Percentiles rank a stretch among this genome's conserved stretches.
These are phyloP conservation scores for Candida argentea DNA, from an alignment of 805 yeast species.

Conservation along the genomic window DNA sequence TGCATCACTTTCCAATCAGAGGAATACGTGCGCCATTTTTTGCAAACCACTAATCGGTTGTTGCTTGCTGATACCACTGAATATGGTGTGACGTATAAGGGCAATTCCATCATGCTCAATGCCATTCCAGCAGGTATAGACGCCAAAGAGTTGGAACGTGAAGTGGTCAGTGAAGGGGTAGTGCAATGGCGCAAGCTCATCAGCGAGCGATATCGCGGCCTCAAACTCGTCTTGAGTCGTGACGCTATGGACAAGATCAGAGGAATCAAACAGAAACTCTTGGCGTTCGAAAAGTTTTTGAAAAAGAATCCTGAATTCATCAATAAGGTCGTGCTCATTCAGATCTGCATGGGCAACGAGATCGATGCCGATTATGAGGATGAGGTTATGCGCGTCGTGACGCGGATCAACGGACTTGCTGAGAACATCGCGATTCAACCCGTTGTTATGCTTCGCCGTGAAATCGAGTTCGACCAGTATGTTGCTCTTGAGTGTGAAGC, in stretches of 20 bases:
- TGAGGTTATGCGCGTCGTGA: slow-evolving; percentile 68
- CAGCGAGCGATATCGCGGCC: slow-evolving; percentile 67
- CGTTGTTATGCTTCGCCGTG: slow-evolving; percentile 80
- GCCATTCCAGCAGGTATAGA: slow-evolving; percentile 76
- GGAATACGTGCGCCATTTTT: slow-evolving; percentile 88
- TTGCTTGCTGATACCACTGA: slow-evolving; percentile 74
- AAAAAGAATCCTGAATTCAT: slow-evolving; percentile 61
- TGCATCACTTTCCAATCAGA: slow-evolving; percentile 82
- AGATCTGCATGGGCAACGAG: slow-evolving; percentile 58
- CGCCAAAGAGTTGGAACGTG: slow-evolving; percentile 41
- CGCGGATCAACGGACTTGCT: slow-evolving; percentile 72
- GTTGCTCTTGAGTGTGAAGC: slow-evolving; percentile 81
- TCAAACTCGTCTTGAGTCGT: slow-evolving; percentile 68
- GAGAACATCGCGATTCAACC: slow-evolving; percentile 74
- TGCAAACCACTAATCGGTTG: slow-evolving; percentile 80
- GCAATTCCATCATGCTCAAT: slow-evolving; percentile 44
- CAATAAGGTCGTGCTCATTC: slow-evolving; percentile 64
- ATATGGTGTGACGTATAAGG: slow-evolving; percentile 49
- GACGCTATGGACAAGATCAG: slow-evolving; percentile 83
- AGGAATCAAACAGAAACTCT: slow-evolving; percentile 78
- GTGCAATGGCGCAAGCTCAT: slow-evolving; percentile 59
- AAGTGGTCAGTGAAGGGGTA: slow-evolving; percentile 41
- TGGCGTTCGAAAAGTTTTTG: slow-evolving; percentile 78
- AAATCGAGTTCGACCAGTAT: slow-evolving; percentile 82
- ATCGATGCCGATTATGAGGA: slow-evolving; percentile 57